Base-by-base conservation (phyloP, 73 alveolate species). In the Paramecium sonneborni region DNA sequence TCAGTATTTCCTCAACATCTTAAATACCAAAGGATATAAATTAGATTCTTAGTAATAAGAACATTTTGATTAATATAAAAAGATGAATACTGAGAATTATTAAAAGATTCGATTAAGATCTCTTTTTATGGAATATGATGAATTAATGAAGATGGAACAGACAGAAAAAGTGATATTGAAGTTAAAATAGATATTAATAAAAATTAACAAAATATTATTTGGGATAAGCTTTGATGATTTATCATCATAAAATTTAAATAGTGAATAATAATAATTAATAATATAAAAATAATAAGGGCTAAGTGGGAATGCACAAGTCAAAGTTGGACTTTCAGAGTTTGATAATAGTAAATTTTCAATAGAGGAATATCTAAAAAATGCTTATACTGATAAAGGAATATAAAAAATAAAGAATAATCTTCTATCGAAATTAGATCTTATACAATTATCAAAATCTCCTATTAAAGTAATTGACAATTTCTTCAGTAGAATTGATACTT, bases 361-460 rank as follows among this genome's bases (percentile, higher is more conserved):
- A 52, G 57, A 74, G 4, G 39, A 74, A 30, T 74, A 74, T 21
- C 11, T 74, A 74, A 43, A 74, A 11, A 35, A 74, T 32, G 87
- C 87, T 32, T 74, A 74, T 37, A 32, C 87, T 30, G 87, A 74
- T 0, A 74, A 32, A 38, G 87, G 87, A 35, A 30, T 74, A 8
- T 3, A n/a, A 10, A 35, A 35, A 43, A n/a, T 74, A 30, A 21
- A 35, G 6, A 28, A 15, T 10, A 35, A 74, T 32, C 58, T 74
- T 32, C 12, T 30, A 32, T 10, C 3, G 15, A 35, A 35, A 21
- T 74, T 74, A 20, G 87, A 74, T 74, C 15, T 74, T 1, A 35
- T 30, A 20, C 14, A 74, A 43, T 10, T 74, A 15, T 32, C 57
- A 24, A 38, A 74, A 38, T 32, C 87, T 0, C 32, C 55, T 74